phyloP scores from a whole-genome alignment of 176 grass and related monocot species.

The Puccinellia tenuiflora region DNA sequence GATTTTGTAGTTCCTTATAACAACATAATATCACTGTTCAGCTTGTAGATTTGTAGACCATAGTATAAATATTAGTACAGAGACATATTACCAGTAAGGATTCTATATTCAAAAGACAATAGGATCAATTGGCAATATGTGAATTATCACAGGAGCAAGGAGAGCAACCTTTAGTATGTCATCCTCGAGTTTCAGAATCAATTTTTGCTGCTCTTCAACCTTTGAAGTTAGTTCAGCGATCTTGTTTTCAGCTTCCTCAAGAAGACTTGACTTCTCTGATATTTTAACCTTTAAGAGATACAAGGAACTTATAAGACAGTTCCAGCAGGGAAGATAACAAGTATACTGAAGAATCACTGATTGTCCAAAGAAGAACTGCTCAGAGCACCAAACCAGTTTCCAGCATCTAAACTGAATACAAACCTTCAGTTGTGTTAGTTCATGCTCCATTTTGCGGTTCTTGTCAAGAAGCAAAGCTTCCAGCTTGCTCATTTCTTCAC shows the following conservation, averaged over 20 bases:
- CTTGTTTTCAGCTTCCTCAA: conserved; percentile 77
- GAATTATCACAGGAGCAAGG: conserved; percentile 19
- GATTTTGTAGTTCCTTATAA: not conserved
- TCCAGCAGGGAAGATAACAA: conserved; percentile 20
- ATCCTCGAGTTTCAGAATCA: conserved; percentile 95
- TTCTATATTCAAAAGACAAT: not conserved
- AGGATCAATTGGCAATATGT: conserved; percentile 3
- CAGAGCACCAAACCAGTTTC: not conserved
- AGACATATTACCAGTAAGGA: not conserved
- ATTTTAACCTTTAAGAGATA: conserved; percentile 81
- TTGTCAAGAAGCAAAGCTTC: conserved; percentile 98
- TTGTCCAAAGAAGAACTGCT: not conserved
- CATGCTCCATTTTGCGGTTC: conserved; percentile 99
- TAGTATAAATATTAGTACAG: not conserved
- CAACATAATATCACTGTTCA: not conserved
- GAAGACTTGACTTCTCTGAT: conserved; percentile 72
- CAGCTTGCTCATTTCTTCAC: conserved; percentile 99
- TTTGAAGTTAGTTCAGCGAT: conserved; percentile 64
- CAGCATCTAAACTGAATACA: conserved; percentile 19
- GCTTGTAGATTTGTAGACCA: not conserved
- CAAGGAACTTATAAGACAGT: conserved; percentile 21
- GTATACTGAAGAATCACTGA: not conserved
- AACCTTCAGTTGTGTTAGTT: conserved; percentile 97
- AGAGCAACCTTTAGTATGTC: conserved; percentile 89
- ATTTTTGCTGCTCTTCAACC: conserved; percentile 90